Evolutionary conservation across 352 stramenopile genomes (phyloP), one percentile per base, ranked within the genome.

Genomic region (Phytophthora crassamura): DNA sequence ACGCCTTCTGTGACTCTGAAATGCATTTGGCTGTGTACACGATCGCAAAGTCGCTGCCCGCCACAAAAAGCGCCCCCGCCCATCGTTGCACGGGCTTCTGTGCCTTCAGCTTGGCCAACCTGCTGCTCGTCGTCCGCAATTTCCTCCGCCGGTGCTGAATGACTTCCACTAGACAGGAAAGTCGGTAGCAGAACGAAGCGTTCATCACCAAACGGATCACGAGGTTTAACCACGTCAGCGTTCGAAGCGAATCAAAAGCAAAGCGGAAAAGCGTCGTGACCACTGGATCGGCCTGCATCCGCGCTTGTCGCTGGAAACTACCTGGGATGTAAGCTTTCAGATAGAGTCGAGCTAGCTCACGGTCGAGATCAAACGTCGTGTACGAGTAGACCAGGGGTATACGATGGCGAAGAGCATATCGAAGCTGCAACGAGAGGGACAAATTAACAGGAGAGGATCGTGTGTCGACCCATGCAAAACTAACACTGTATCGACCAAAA

Each of bases 361-460:
- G 61, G 32, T 75, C 61, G 5, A 75, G 38, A 20, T 59, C n/a
- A 16, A 75, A 75, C 5, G 40, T 15, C 7, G 32, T 64, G 33
- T 67, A 67, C 7, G 55, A 71, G 25, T 75, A 67, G 1, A 32
- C 46, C 3, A 75, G 0, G 61, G 67, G 14, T 30, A 67, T 11
- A 53, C 51, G 1, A 75, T 30, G 5, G 67, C 61, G 28, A 75
- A 71, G 5, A 56, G 18, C 61, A 71, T 70, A n/a, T 75, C 61
- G 15, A 73, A 73, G 0, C 64, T 69, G 14, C 18, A 15, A 43
- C 5, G 12, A 22, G 15, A 36, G 28, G 14, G n/a, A 14, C 3
- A 35, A 40, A 22, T 20, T 5, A 4, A 28, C n/a, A n/a, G n/a
- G 22, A 25, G 22, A 25, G 22, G 3, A 25, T 25, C 22, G 22